phyloP scores from a whole-genome alignment of 495 filamentous ascomycete species.

The Penicillium lividum region DNA sequence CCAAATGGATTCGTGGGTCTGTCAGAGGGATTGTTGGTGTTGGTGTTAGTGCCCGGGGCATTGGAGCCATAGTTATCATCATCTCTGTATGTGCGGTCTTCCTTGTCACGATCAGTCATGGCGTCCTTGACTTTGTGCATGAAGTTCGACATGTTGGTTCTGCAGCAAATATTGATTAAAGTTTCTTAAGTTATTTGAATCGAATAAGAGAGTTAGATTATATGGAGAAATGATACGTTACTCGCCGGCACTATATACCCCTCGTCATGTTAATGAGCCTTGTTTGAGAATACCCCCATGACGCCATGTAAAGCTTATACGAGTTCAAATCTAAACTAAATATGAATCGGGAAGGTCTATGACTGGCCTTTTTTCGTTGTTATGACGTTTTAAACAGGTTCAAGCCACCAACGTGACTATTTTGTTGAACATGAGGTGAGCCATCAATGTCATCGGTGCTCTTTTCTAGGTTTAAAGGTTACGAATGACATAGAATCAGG shows the following conservation, averaged over 20 bases:
- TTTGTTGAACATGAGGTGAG: neutral
- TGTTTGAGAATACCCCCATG: neutral
- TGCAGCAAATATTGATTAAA: neutral
- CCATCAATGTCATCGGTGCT: neutral
- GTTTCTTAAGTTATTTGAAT: neutral
- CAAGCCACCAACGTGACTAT: neutral
- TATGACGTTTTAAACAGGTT: neutral
- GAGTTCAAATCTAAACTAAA: neutral
- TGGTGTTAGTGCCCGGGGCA: neutral
- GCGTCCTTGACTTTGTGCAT: slow-evolving; percentile 71
- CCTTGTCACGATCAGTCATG: slow-evolving; percentile 35
- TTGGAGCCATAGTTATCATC: neutral
- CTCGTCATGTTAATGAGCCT: neutral
- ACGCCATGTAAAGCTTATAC: neutral
- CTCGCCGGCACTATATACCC: neutral
- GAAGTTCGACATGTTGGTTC: slow-evolving; percentile 57
- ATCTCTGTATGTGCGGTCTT: slow-evolving; percentile 4
- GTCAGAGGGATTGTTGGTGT: neutral
- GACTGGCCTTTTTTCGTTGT: neutral
- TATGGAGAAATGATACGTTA: neutral
- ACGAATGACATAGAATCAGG: neutral
- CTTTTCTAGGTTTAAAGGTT: neutral
- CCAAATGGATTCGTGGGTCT: neutral
- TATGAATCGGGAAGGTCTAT: neutral
- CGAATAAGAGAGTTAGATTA: neutral